A percentile compares a stretch with the other conserved stretches of the same genome.
Conservation (phyloP, 2,329 filamentous ascomycete genomes). For the Colletotrichum sp. region DNA sequence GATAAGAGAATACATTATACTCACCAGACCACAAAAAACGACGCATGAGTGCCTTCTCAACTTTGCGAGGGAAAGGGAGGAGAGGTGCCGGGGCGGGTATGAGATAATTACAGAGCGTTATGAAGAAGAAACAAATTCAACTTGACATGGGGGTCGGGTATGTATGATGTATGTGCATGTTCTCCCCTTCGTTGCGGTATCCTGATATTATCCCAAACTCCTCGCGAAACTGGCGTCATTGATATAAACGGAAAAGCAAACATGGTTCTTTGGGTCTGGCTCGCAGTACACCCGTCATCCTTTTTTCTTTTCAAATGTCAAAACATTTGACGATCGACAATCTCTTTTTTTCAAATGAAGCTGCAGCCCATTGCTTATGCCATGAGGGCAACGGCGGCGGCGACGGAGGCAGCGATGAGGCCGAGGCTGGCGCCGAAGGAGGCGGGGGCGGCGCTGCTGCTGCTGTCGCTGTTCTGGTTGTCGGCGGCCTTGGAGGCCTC, state of each 20-base stretch:
- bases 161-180: not conserved
- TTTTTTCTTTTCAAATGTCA: not conserved
- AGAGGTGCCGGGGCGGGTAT: not conserved
- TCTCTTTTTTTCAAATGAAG: not conserved
- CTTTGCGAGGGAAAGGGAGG: not conserved
- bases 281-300: not conserved
- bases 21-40: constrained; percentile 1
- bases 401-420: constrained; percentile 7
- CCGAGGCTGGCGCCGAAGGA: constrained; percentile 2
- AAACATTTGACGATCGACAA: not conserved
- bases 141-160: not conserved
- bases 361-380: not conserved
- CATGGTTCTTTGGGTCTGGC: not conserved
- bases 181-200: not conserved
- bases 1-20: not conserved
- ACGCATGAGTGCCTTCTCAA: not conserved
- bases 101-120: not conserved
- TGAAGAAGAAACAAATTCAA: not conserved
- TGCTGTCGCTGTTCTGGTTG: not conserved
- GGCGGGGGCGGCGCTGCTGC: not conserved
- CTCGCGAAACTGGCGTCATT: not conserved
- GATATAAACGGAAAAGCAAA: not conserved
- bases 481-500: not conserved
- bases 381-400: constrained; percentile 9
- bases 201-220: not conserved